Evolutionary conservation across 306 rosid genomes (phyloP).

Genomic region (Parietaria judaica): DNA sequence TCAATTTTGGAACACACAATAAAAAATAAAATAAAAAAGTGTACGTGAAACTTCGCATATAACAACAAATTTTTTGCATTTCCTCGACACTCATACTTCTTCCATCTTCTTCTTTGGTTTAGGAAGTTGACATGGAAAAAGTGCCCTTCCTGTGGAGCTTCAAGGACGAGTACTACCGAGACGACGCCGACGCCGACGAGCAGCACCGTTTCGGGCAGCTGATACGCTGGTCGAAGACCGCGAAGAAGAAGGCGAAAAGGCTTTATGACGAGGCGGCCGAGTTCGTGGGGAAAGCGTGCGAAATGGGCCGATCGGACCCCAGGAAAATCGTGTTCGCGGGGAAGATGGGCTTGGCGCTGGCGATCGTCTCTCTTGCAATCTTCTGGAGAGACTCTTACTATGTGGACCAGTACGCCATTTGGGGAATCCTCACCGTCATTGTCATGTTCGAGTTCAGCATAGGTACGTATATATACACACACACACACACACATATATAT

Average conservation of each 20-base stretch:
- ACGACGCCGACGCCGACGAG: not conserved
- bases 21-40: conserved; percentile 7
- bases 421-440: conserved; percentile 72
- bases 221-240: not conserved
- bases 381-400: conserved; percentile 32
- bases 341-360: conserved; percentile 50
- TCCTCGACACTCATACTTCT: no score
- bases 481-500: not conserved
- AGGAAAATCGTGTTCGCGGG: conserved; percentile 41
- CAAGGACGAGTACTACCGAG: not conserved
- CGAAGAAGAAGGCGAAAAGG: not conserved
- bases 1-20: no score
- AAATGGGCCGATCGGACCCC: conserved; percentile 60
- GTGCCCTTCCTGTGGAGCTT: conserved; percentile 4
- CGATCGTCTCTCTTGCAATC: conserved; percentile 43
- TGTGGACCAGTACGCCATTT: conserved; percentile 38
- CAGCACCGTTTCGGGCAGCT: not conserved
- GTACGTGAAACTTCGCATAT: no score
- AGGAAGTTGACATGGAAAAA: conserved; percentile 9
- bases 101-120: not conserved
- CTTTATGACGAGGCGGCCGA: conserved; percentile 5
- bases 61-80: no score
- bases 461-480: no score
- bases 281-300: conserved; percentile 15
- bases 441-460: conserved; percentile 70